phyloP scores from a whole-genome alignment of 257 asterid species.

The Solanum rostratum region DNA sequence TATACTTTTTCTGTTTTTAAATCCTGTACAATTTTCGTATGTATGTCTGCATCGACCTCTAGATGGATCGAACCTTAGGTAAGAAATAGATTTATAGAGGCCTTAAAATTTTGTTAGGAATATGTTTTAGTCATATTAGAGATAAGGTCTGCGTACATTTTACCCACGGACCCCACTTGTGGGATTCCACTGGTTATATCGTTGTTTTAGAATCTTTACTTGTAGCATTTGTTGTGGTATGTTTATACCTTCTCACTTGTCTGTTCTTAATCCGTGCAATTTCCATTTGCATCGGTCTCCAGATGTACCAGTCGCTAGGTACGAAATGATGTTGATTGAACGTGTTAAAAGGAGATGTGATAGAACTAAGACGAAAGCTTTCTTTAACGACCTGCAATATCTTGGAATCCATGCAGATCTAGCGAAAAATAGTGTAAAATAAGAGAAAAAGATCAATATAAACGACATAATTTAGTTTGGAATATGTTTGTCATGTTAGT shows the following conservation, averaged over 20 bases:
- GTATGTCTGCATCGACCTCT: not conserved
- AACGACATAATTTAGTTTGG: not conserved
- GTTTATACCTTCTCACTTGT: too few species aligned
- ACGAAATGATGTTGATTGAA: not conserved
- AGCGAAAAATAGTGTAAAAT: not conserved
- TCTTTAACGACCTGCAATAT: not conserved
- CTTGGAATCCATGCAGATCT: not conserved
- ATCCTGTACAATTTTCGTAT: not conserved
- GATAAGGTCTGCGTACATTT: too few species aligned
- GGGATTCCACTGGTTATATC: too few species aligned
- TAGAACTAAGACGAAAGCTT: not conserved
- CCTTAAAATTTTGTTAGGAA: not conserved
- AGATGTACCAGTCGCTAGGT: not conserved
- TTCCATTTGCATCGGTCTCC: too few species aligned
- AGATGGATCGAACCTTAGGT: not conserved
- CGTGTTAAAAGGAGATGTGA: not conserved
- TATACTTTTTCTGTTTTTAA: not conserved
- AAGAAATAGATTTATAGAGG: not conserved
- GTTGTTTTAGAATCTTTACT: too few species aligned
- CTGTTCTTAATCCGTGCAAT: too few species aligned
- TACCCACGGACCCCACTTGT: too few species aligned
- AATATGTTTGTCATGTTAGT: not conserved
- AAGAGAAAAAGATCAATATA: not conserved
- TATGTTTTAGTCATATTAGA: not conserved
- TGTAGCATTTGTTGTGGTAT: too few species aligned